phyloP scores from a whole-genome alignment of 495 filamentous ascomycete species.

The Lasiosphaeris hirsuta region DNA sequence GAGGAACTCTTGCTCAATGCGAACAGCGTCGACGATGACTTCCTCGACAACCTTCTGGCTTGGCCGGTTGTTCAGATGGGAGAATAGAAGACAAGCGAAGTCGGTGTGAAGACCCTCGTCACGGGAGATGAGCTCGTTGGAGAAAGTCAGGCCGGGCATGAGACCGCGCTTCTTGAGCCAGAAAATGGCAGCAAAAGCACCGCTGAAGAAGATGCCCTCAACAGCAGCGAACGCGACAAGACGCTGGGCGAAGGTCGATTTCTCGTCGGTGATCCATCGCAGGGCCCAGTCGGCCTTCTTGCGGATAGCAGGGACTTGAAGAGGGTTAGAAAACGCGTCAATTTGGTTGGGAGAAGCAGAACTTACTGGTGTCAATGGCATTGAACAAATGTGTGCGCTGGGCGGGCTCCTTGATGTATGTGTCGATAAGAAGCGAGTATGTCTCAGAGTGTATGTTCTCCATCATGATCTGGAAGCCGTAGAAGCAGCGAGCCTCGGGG shows the following conservation, averaged over 20 bases:
- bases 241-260: constrained; percentile 91
- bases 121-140: constrained; percentile 98
- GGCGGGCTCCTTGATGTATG: constrained; percentile 98
- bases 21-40: constrained; percentile 91
- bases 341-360: constrained; percentile 4
- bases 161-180: constrained; percentile 99
- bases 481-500: constrained; percentile 98
- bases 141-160: constrained; percentile 98
- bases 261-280: constrained; percentile 86
- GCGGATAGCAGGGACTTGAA: constrained; percentile 69
- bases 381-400: constrained; percentile 96
- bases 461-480: constrained; percentile 99
- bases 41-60: constrained; percentile 72
- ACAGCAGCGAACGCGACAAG: constrained; percentile 97
- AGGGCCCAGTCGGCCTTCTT: constrained; percentile 99
- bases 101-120: constrained; percentile 99
- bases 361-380: constrained; percentile 91
- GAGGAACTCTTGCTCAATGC: constrained; percentile 96
- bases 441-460: constrained; percentile 99
- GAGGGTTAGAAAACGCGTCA: neutral
- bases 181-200: constrained; percentile 99
- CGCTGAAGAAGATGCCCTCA: constrained; percentile 99
- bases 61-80: constrained; percentile 88
- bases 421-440: constrained; percentile 98
- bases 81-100: constrained; percentile 96